Conservation (phyloP, 2,329 filamentous ascomycete species). For the Fusarium albidum region DNA sequence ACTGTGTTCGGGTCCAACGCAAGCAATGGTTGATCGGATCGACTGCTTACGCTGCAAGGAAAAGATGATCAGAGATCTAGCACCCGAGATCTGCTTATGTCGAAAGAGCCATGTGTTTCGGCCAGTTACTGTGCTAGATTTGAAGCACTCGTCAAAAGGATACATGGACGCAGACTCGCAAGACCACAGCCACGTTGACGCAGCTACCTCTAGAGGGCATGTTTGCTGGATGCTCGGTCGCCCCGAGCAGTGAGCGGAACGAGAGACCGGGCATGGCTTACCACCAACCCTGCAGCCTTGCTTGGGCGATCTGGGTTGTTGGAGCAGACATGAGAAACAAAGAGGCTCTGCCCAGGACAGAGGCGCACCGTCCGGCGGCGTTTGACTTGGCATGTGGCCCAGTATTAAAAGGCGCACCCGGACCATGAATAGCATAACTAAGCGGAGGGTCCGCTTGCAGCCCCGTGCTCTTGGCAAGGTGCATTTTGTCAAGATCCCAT, state of each 20-base stretch:
- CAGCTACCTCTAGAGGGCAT: no score
- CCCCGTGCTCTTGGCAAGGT: slow-evolving; percentile 1
- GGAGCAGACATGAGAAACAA: not conserved
- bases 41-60: not conserved
- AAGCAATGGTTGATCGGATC: not conserved
- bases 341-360: not conserved
- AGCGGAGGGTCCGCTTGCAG: not conserved
- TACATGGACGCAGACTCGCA: no score
- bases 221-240: not conserved
- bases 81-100: not conserved
- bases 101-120: not conserved
- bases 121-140: not conserved
- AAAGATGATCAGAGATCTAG: not conserved
- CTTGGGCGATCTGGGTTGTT: not conserved
- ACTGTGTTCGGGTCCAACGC: not conserved
- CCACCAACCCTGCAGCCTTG: slow-evolving; percentile 3
- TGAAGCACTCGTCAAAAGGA: no score
- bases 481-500: not conserved
- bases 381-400: slow-evolving; percentile 1
- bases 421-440: not conserved
- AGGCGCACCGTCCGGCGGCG: not conserved
- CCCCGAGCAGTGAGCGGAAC: not conserved
- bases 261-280: not conserved
- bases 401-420: not conserved
- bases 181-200: no score